These are phyloP conservation scores for Aspergillus sp. DNA, from an alignment of 2,329 filamentous ascomycete species.

Conservation along the genomic window DNA sequence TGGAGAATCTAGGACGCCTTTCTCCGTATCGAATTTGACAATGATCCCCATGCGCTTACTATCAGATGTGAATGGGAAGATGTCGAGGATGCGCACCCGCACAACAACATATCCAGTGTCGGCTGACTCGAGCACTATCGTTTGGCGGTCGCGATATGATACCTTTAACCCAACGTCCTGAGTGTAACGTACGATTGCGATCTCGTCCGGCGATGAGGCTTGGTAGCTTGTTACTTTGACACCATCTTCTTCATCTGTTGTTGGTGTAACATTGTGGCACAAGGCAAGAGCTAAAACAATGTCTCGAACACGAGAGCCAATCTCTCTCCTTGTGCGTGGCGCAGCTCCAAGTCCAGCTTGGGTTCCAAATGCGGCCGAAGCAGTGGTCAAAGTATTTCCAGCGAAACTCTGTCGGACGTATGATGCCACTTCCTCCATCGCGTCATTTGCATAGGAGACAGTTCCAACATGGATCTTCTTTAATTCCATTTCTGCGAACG, in stretches of 20 bases:
- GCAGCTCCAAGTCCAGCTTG: constrained; percentile 58
- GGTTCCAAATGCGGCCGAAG: constrained; percentile 68
- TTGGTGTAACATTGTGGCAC: constrained; percentile 96
- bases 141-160: constrained; percentile 79
- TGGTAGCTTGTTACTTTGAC: constrained; percentile 81
- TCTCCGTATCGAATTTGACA: constrained; percentile 73
- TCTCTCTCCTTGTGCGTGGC: constrained; percentile 86
- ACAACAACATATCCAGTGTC: constrained; percentile 74
- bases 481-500: constrained; percentile 81
- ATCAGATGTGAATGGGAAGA: constrained; percentile 97
- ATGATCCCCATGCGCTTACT: constrained; percentile 98
- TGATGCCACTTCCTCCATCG: constrained; percentile 92
- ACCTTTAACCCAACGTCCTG: constrained; percentile 87
- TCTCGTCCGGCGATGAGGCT: constrained; percentile 95
- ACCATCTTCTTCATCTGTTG: constrained; percentile 78
- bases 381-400: constrained; percentile 62
- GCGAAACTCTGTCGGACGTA: constrained; percentile 86
- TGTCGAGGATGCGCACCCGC: constrained; percentile 82
- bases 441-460: constrained; percentile 96
- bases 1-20: constrained; percentile 49
- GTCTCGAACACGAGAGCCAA: constrained; percentile 88
- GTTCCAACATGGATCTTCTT: constrained; percentile 98
- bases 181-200: constrained; percentile 95
- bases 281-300: constrained; percentile 88
- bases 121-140: constrained; percentile 77